These are phyloP conservation scores for Cornus controversa DNA, from an alignment of 148 eudicot genomes.

Conservation along the genomic window DNA sequence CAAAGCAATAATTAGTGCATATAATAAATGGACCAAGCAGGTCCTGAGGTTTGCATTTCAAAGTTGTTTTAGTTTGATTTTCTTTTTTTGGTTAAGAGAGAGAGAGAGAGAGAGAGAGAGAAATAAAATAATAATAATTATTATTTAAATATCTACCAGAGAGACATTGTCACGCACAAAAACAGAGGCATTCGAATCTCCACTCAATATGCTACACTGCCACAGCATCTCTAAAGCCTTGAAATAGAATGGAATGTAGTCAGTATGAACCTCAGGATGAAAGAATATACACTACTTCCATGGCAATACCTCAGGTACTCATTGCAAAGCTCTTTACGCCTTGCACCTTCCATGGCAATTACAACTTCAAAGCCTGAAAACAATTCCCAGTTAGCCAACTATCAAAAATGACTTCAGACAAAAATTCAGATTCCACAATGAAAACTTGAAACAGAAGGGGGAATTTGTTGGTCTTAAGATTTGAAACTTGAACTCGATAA, in stretches of 20 bases:
- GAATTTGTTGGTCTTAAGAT: not conserved
- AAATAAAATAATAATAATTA: no score
- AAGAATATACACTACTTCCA: not conserved
- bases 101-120: no score
- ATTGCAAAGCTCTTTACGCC: not conserved
- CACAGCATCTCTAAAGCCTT: no score
- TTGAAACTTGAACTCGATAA: not conserved
- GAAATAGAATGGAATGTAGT: no score
- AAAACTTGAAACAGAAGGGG: not conserved
- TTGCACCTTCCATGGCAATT: not conserved
- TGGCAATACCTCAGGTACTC: not conserved
- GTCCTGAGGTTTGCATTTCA: not conserved
- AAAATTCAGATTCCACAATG: not conserved
- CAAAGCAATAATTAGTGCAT: no score
- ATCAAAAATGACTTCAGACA: not conserved
- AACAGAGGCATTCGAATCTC: no score
- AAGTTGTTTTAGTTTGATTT: not conserved
- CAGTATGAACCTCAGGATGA: not conserved
- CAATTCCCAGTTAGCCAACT: not conserved
- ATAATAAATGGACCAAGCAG: no score
- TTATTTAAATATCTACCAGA: no score
- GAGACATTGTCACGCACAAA: no score
- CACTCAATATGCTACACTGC: no score
- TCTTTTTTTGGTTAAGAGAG: no score
- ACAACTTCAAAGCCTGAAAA: conserved; percentile 20